These are phyloP conservation scores for Alloascoidea hylecoeti DNA, from an alignment of 805 yeast genomes.

Conservation along the genomic window DNA sequence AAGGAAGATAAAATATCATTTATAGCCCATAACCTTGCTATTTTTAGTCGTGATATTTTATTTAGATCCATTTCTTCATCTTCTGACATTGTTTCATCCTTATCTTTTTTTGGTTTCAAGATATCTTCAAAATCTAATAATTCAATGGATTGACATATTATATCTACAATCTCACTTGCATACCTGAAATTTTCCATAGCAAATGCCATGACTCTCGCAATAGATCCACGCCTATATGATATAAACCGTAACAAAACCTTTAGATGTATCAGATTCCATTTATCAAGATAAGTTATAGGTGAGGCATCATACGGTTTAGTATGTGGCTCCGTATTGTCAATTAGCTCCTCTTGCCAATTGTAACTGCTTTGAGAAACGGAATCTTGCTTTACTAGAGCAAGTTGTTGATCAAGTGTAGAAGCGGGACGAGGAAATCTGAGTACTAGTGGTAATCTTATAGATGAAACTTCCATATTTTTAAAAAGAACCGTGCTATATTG, in stretches of 20 bases:
- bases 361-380: constrained; percentile 1
- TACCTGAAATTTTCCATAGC: constrained; percentile 11
- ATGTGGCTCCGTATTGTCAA: constrained; percentile 1
- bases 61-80: not conserved
- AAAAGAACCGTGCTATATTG: not conserved
- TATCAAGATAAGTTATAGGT: not conserved
- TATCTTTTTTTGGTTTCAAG: constrained; percentile 4
- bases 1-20: constrained; percentile 12
- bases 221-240: constrained; percentile 13
- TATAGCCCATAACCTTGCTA: constrained; percentile 13
- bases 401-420: constrained; percentile 9
- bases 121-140: not conserved
- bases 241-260: constrained; percentile 11
- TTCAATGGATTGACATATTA: constrained; percentile 10
- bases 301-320: not conserved
- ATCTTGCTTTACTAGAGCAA: constrained; percentile 8
- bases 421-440: constrained; percentile 5
- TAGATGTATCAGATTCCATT: constrained; percentile 7
- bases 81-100: constrained; percentile 3
- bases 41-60: constrained; percentile 3
- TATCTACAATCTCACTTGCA: constrained; percentile 12
- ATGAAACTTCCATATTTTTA: constrained; percentile 3
- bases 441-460: constrained; percentile 6
- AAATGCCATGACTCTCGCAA: constrained; percentile 16
- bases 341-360: constrained; percentile 3